These are phyloP conservation scores for Penicillium glabrum DNA, from an alignment of 2,329 filamentous ascomycete genomes.

Conservation along the genomic window DNA sequence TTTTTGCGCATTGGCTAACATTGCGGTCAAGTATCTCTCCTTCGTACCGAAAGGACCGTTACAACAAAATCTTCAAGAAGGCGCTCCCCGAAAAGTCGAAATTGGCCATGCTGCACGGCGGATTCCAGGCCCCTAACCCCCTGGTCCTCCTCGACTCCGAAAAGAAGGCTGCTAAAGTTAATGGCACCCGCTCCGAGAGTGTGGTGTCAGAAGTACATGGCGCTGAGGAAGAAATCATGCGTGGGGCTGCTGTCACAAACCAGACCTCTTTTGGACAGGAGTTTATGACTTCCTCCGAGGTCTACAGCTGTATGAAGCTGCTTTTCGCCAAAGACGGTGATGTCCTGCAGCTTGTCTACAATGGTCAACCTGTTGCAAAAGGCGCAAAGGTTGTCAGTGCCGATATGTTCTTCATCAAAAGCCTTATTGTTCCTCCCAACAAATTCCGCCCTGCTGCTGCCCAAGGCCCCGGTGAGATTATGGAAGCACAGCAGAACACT, in stretches of 20 bases:
- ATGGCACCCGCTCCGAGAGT: constrained; percentile 15
- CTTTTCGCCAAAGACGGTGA: constrained; percentile 88
- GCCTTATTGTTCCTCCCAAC: constrained; percentile 86
- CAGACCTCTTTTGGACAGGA: constrained; percentile 52
- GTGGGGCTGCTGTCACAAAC: constrained; percentile 45
- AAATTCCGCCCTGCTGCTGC: constrained; percentile 83
- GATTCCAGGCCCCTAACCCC: constrained; percentile 69
- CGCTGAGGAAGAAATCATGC: constrained; percentile 59
- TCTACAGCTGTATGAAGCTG: constrained; percentile 72
- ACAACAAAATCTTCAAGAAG: constrained; percentile 91
- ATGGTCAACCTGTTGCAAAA: constrained; percentile 65
- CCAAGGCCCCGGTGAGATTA: constrained; percentile 76
- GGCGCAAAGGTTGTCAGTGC: constrained; percentile 61
- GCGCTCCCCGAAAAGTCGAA: constrained; percentile 72
- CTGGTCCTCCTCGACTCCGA: constrained; percentile 59
- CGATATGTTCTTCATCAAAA: constrained; percentile 93
- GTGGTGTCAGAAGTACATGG: constrained; percentile 52
- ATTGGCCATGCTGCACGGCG: constrained; percentile 69
- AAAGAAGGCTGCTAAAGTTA: constrained; percentile 39
- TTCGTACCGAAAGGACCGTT: constrained; percentile 82
- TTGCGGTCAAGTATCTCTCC: constrained; percentile 66
- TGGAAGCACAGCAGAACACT: constrained; percentile 84
- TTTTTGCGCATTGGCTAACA: constrained; percentile 17
- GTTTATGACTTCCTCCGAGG: constrained; percentile 80
- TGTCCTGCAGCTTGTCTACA: constrained; percentile 80